A percentile compares a stretch with the other conserved stretches of the same genome.
These are phyloP conservation scores for Tetrapisispora arboricola DNA, from an alignment of 805 yeast genomes.

Conservation along the genomic window DNA sequence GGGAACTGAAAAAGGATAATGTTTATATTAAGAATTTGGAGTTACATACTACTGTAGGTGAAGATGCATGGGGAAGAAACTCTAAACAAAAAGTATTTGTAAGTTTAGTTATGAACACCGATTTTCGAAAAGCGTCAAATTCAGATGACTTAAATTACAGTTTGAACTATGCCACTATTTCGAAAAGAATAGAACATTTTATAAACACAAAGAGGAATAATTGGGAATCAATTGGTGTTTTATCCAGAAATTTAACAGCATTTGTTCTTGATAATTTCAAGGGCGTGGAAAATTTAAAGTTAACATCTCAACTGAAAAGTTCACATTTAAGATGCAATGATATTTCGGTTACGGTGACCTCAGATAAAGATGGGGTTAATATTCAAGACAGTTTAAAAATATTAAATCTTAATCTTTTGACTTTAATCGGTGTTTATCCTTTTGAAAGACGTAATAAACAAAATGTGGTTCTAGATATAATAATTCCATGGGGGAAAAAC, in stretches of 20 bases:
- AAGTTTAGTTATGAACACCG: constrained; percentile 51
- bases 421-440: constrained; percentile 88
- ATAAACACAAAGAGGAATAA: constrained; percentile 31
- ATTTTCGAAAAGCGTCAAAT: constrained; percentile 61
- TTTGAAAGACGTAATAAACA: constrained; percentile 81
- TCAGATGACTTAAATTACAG: constrained; percentile 76
- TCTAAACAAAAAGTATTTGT: constrained; percentile 57
- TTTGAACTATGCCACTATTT: constrained; percentile 78
- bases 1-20: constrained; percentile 11
- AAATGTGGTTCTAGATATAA: constrained; percentile 50
- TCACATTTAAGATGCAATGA: constrained; percentile 28
- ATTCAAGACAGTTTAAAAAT: constrained; percentile 29
- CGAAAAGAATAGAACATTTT: constrained; percentile 48
- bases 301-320: constrained; percentile 15
- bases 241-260: constrained; percentile 39
- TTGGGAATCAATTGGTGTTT: constrained; percentile 28
- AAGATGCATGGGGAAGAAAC: constrained; percentile 64
- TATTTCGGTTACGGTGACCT: constrained; percentile 10
- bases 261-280: constrained; percentile 32
- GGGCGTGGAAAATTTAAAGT: constrained; percentile 14
- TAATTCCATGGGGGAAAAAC: constrained; percentile 33
- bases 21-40: constrained; percentile 45
- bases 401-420: constrained; percentile 45
- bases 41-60: constrained; percentile 55
- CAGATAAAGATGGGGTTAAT: background rate